Evolutionary conservation across 208 protist genomes (phyloP).

Genomic region (Leishmania turanica): DNA sequence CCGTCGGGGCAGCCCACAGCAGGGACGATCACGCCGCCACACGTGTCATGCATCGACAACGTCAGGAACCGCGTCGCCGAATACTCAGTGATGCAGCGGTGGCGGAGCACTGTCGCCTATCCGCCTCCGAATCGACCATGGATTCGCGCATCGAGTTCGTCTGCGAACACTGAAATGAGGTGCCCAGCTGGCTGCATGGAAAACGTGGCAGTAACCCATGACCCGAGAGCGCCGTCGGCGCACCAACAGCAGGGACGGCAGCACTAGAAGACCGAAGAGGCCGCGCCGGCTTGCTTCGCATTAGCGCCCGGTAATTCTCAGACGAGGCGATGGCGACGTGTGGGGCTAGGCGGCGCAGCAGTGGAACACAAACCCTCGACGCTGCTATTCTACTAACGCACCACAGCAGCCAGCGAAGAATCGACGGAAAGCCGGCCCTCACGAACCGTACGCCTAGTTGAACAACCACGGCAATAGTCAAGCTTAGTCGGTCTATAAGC

Average conservation of each 20-base stretch:
- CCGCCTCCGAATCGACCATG: neutral
- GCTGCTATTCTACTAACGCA: neutral
- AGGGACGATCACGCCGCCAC: neutral
- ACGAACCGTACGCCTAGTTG: neutral
- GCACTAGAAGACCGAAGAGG: neutral
- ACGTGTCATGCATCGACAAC: neutral
- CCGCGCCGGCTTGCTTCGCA: neutral
- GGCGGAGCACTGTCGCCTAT: neutral
- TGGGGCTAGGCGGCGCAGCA: neutral
- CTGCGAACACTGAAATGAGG: neutral
- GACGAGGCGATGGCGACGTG: neutral
- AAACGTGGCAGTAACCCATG: neutral
- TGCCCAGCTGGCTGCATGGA: neutral
- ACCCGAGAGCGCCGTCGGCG: neutral
- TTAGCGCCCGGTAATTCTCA: neutral
- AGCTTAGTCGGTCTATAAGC: conserved; percentile 8
- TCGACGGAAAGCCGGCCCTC: neutral
- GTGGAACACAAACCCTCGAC: neutral
- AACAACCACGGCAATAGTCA: neutral
- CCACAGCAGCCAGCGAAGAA: neutral
- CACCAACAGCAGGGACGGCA: neutral
- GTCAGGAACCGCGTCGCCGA: neutral
- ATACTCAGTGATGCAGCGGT: neutral
- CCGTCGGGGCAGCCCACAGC: neutral
- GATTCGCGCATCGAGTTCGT: neutral